phyloP scores from a whole-genome alignment of 2,329 filamentous ascomycete genomes.

The Annulohypoxylon truncatum region DNA sequence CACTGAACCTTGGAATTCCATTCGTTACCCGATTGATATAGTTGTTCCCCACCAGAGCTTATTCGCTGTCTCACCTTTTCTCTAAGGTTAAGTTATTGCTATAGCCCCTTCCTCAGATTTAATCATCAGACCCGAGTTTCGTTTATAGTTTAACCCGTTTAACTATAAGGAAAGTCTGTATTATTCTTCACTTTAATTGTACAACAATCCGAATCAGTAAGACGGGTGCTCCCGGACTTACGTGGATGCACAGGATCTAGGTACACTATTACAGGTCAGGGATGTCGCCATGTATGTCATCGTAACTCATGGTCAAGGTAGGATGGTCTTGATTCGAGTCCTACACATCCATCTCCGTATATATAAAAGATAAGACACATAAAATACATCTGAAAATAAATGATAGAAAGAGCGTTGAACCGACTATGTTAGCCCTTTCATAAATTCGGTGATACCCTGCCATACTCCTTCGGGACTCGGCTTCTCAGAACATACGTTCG shows the following conservation, averaged over 20 bases:
- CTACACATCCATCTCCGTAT: not conserved
- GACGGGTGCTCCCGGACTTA: not conserved
- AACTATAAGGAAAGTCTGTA: not conserved
- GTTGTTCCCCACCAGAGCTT: slow-evolving; percentile 19
- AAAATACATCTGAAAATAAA: not conserved
- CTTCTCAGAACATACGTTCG: slow-evolving; percentile 82
- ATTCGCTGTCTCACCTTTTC: slow-evolving; percentile 8
- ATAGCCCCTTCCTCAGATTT: not conserved
- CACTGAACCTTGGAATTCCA: slow-evolving; percentile 8
- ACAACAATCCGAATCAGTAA: not conserved
- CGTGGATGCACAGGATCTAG: slow-evolving; percentile 21
- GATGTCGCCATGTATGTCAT: not conserved
- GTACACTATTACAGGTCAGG: not conserved
- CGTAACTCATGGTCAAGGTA: not conserved
- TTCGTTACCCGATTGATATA: slow-evolving; percentile 1
- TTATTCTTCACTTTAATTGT: not conserved
- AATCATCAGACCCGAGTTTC: not conserved
- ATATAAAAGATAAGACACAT: not conserved
- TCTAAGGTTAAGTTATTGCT: not conserved
- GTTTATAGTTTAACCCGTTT: not conserved
- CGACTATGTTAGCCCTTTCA: slow-evolving; percentile 18
- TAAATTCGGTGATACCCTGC: slow-evolving; percentile 67
- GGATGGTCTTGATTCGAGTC: not conserved
- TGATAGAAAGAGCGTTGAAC: not conserved
- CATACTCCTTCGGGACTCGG: slow-evolving; percentile 85